Evolutionary conservation across 371 early-diverging fungal genomes (phyloP).

Genomic region (Parasitella parasitica): DNA sequence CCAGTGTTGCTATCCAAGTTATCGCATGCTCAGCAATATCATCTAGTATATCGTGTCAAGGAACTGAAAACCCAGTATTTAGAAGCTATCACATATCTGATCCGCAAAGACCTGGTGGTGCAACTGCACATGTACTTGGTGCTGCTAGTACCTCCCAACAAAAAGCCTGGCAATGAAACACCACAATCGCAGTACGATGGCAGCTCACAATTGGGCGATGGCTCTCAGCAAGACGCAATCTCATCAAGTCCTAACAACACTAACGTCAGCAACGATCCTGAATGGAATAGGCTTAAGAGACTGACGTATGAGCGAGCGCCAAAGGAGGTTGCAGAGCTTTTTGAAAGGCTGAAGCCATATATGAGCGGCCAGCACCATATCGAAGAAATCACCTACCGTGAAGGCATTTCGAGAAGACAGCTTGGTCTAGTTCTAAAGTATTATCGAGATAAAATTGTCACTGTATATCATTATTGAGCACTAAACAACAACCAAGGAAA

Average conservation of each 20-base stretch:
- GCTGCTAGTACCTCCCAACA: conserved; percentile 54
- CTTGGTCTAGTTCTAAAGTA: conserved; percentile 58
- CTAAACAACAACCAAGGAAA: too few relatives aligned
- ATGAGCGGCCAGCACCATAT: conserved; percentile 80
- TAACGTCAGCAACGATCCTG: conserved; percentile 29
- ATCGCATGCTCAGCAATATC: conserved; percentile 71
- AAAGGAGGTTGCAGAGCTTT: conserved; percentile 58
- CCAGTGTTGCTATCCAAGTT: conserved; percentile 71
- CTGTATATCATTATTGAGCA: conserved; percentile 44
- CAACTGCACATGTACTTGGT: conserved; percentile 86
- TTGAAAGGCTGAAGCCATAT: conserved; percentile 69
- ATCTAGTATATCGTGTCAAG: conserved; percentile 62
- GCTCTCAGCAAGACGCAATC: neutral
- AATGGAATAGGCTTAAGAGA: conserved; percentile 31
- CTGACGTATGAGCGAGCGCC: conserved; percentile 45
- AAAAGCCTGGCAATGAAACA: conserved; percentile 5
- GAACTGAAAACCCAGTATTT: conserved; percentile 72
- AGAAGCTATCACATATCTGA: conserved; percentile 78
- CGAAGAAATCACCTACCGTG: conserved; percentile 82
- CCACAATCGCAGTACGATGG: conserved; percentile 12
- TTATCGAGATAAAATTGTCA: conserved; percentile 57
- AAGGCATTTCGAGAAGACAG: conserved; percentile 67
- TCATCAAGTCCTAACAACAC: conserved; percentile 31
- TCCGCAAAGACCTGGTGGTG: conserved; percentile 74
- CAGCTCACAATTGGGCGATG: neutral